Conservation (phyloP, 2,329 filamentous ascomycete genomes). For the Alternaria sp. region DNA sequence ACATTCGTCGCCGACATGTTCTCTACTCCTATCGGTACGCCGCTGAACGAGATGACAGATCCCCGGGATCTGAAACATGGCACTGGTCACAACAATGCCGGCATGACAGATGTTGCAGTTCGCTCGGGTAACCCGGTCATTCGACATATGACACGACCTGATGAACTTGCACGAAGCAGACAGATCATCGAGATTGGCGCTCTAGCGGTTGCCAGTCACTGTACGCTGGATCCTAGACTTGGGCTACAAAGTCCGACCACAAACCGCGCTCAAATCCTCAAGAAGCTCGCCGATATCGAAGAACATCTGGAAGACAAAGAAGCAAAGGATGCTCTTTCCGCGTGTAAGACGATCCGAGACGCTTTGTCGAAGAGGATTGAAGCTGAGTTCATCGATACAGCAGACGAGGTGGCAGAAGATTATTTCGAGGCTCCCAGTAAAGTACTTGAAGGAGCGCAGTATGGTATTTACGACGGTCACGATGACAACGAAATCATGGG, state of each 20-base stretch:
- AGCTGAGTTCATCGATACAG: neutral
- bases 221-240: slow-evolving; percentile 6
- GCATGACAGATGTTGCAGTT: neutral
- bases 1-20: slow-evolving; percentile 11
- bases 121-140: neutral
- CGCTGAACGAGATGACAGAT: slow-evolving; percentile 10
- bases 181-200: slow-evolving; percentile 42
- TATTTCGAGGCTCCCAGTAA: slow-evolving; percentile 7
- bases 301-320: slow-evolving; percentile 15
- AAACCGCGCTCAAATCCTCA: slow-evolving; percentile 6
- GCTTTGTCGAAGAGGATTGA: neutral
- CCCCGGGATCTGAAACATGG: neutral
- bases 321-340: slow-evolving; percentile 20
- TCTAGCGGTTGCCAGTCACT: slow-evolving; percentile 26
- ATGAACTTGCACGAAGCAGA: slow-evolving; percentile 24
- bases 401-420: neutral
- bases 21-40: slow-evolving; percentile 20
- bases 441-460: neutral
- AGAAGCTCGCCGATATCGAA: slow-evolving; percentile 28
- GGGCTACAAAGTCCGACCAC: neutral
- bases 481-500: slow-evolving; percentile 14
- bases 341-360: slow-evolving; percentile 27
- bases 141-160: slow-evolving; percentile 28
- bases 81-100: neutral
- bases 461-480: neutral